These are phyloP conservation scores for Ophiognomonia clavigignenti-juglandacearum DNA, from an alignment of 2,329 filamentous ascomycete genomes.

Conservation along the genomic window DNA sequence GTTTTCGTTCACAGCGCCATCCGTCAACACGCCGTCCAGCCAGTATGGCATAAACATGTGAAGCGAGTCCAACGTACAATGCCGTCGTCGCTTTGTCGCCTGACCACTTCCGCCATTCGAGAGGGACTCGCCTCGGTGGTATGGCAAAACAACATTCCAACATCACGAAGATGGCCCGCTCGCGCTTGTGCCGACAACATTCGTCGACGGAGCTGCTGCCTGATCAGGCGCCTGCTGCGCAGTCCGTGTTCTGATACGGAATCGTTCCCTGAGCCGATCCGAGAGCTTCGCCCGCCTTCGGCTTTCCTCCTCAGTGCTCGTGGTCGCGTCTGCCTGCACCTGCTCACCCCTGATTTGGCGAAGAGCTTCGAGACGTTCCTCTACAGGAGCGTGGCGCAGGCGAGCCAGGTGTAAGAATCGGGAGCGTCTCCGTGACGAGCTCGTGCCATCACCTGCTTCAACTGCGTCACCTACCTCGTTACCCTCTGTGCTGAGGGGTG, in stretches of 20 bases:
- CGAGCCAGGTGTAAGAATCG: slow-evolving; percentile 53
- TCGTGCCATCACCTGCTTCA: slow-evolving; percentile 26
- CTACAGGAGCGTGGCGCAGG: slow-evolving; percentile 52
- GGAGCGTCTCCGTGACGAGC: slow-evolving; percentile 38
- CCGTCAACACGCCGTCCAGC: too few relatives aligned
- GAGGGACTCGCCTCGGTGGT: background rate
- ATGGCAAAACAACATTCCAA: background rate
- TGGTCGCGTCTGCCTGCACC: slow-evolving; percentile 13
- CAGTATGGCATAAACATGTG: too few relatives aligned
- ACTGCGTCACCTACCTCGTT: slow-evolving; percentile 29
- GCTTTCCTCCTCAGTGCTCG: slow-evolving; percentile 24
- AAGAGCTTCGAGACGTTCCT: slow-evolving; percentile 58
- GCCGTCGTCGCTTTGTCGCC: too few relatives aligned
- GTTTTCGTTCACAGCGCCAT: too few relatives aligned
- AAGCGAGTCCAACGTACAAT: too few relatives aligned
- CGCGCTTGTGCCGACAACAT: background rate
- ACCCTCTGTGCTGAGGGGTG: slow-evolving; percentile 36
- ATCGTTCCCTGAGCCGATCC: slow-evolving; percentile 46
- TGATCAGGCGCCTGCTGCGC: slow-evolving; percentile 9
- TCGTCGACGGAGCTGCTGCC: slow-evolving; percentile 2
- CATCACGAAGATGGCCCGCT: background rate
- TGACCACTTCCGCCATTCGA: background rate
- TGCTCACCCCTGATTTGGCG: slow-evolving; percentile 43
- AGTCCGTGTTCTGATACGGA: slow-evolving; percentile 45
- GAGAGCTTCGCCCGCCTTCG: slow-evolving; percentile 40